Evolutionary conservation across 305 asterid genomes (phyloP).

Genomic region (Fraxinus paxiana): DNA sequence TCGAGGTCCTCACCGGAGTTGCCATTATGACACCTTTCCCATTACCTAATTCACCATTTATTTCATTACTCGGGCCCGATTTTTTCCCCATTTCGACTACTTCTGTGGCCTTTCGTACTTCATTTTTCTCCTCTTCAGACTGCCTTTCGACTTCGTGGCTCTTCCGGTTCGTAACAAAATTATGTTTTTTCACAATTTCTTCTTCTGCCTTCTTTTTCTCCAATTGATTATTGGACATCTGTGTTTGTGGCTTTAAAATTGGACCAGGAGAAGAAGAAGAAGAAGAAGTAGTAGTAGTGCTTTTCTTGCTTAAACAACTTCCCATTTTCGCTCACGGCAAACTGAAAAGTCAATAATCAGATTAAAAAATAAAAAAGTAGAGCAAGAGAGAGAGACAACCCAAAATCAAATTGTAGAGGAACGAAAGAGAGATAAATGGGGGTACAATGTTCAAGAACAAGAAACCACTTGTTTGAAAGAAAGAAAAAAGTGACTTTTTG

Average conservation of each 20-base stretch:
- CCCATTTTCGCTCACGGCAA: constrained; percentile 50
- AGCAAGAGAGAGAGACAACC: not conserved
- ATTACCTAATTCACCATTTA: not conserved
- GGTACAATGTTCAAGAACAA: not conserved
- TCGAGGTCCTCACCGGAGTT: constrained; percentile 68
- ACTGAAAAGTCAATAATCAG: not conserved
- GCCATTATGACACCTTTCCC: constrained; percentile 11
- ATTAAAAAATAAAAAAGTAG: not conserved
- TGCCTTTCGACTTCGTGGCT: constrained; percentile 65
- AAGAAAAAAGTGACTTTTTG: not conserved
- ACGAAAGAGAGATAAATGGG: not conserved
- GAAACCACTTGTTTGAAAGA: not conserved
- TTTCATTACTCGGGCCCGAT: not conserved
- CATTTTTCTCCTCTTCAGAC: constrained; percentile 43
- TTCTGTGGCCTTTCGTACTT: constrained; percentile 17
- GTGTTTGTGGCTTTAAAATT: constrained; percentile 33
- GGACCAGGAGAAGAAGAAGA: constrained; percentile 26
- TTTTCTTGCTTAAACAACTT: constrained; percentile 90
- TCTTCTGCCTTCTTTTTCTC: constrained; percentile 44
- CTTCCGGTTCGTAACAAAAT: constrained; percentile 59
- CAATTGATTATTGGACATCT: constrained; percentile 29
- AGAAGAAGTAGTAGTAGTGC: constrained; percentile 23
- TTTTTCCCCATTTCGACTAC: not conserved
- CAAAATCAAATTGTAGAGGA: not conserved
- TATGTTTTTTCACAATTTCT: constrained; percentile 60